Conservation (phyloP, 1,139 yeast species). For the Pichia terricola region DNA sequence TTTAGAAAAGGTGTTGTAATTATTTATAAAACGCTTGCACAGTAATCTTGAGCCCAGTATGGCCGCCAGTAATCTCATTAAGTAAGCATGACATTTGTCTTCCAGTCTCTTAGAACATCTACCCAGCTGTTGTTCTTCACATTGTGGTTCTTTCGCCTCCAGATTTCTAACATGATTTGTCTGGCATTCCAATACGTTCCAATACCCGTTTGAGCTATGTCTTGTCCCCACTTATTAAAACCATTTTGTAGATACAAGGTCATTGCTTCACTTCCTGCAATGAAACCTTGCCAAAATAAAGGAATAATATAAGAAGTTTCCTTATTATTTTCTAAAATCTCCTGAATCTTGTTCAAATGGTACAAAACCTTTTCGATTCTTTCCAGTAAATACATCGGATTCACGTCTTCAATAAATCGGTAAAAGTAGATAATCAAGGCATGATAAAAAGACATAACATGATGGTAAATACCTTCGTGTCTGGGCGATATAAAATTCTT, state of each 20-base stretch:
- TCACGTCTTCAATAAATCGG: conserved; percentile 50
- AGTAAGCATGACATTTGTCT: conserved; percentile 69
- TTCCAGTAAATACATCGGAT: conserved; percentile 44
- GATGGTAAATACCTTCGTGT: conserved; percentile 76
- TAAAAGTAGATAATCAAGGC: conserved; percentile 69
- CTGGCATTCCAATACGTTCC: conserved; percentile 86
- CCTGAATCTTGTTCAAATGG: conserved; percentile 57
- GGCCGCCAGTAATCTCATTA: too few species aligned
- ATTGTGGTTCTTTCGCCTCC: conserved; percentile 61
- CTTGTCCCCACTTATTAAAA: conserved; percentile 75
- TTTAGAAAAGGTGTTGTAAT: too few species aligned
- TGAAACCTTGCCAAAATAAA: conserved; percentile 81
- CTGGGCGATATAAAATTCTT: conserved; percentile 39
- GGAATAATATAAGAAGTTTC: conserved; percentile 52
- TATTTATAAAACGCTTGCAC: too few species aligned
- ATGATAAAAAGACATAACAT: conserved; percentile 70
- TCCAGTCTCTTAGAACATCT: conserved; percentile 74
- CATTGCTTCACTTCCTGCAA: conserved; percentile 78
- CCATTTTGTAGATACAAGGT: conserved; percentile 50
- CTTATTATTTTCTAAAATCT: conserved; percentile 36
- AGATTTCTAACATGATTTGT: conserved; percentile 76
- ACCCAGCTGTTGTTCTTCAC: conserved; percentile 65
- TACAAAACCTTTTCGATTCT: conserved; percentile 52
- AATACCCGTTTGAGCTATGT: conserved; percentile 60
- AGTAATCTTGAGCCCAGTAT: too few species aligned